phyloP scores from a whole-genome alignment of 371 early-diverging fungal species.

The Mucor racemosus region DNA sequence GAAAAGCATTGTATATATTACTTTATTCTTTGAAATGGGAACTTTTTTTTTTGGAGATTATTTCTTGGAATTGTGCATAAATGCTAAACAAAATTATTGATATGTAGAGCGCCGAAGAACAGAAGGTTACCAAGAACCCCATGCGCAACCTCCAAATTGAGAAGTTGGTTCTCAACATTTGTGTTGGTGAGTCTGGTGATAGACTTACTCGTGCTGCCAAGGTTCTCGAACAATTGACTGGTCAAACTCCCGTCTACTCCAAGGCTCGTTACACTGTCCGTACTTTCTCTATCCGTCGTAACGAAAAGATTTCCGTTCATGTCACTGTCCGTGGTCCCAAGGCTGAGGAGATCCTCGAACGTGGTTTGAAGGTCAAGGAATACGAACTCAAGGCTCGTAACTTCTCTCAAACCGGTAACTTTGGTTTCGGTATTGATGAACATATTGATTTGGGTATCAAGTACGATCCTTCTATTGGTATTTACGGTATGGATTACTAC shows the following conservation, averaged over 20 bases:
- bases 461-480: slow-evolving; percentile 99
- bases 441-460: slow-evolving; percentile 99
- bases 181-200: slow-evolving; percentile 99
- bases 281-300: slow-evolving; percentile 99
- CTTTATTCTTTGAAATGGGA: no score
- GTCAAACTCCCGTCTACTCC: slow-evolving; percentile 99
- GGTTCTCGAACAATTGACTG: slow-evolving; percentile 99
- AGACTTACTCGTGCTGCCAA: slow-evolving; percentile 99
- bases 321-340: slow-evolving; percentile 96
- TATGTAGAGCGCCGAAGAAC: slow-evolving; percentile 68
- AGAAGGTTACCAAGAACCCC: slow-evolving; percentile 75
- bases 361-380: slow-evolving; percentile 99
- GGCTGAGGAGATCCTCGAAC: slow-evolving; percentile 94
- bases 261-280: slow-evolving; percentile 99
- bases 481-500: slow-evolving; percentile 98
- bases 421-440: slow-evolving; percentile 99
- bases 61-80: not conserved
- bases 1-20: not conserved
- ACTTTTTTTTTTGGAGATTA: not conserved
- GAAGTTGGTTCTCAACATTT: slow-evolving; percentile 99
- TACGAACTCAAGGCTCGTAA: slow-evolving; percentile 96
- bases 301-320: slow-evolving; percentile 99
- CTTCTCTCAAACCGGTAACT: slow-evolving; percentile 99
- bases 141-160: slow-evolving; percentile 98
- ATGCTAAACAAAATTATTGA: slow-evolving; percentile 1